A percentile compares a stretch with the other conserved stretches of the same genome.
Evolutionary conservation across 2,329 filamentous ascomycete genomes (phyloP).

Genomic region (Diaporthe citrichinensis): DNA sequence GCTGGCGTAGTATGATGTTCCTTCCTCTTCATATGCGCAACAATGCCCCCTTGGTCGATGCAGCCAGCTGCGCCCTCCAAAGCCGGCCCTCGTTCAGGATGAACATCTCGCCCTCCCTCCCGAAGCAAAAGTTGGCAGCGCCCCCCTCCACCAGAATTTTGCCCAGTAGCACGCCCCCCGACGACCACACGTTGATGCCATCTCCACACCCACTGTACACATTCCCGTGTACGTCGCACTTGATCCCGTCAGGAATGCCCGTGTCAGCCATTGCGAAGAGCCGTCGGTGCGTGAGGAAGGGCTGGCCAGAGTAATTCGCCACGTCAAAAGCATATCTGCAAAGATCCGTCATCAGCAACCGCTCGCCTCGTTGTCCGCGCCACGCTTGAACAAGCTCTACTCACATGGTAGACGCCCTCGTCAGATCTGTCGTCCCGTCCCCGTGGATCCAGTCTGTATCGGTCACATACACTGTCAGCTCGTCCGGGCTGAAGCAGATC

Average conservation of each 20-base stretch:
- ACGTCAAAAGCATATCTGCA: conserved; percentile 55
- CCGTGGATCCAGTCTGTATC: conserved; percentile 56
- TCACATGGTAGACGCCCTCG: conserved; percentile 48
- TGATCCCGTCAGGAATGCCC: conserved; percentile 63
- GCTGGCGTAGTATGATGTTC: neutral
- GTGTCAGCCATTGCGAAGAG: conserved; percentile 65
- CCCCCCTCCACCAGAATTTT: conserved; percentile 59
- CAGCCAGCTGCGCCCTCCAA: conserved; percentile 55
- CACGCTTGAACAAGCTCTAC: neutral
- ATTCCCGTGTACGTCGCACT: conserved; percentile 61
- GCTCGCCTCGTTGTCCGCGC: no score
- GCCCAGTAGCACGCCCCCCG: conserved; percentile 61
- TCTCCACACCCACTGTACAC: conserved; percentile 65
- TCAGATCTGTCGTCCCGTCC: conserved; percentile 50
- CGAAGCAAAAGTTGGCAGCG: conserved; percentile 64
- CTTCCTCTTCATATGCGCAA: conserved; percentile 27
- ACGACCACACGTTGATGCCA: conserved; percentile 63
- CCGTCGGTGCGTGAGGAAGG: conserved; percentile 61
- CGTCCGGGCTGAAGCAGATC: conserved; percentile 61
- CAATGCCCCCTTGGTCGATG: conserved; percentile 48
- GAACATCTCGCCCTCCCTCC: conserved; percentile 58
- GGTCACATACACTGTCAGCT: conserved; percentile 60
- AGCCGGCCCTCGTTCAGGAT: conserved; percentile 62
- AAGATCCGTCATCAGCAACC: neutral
- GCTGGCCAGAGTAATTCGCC: conserved; percentile 45